These are phyloP conservation scores for Podospora appendiculata DNA, from an alignment of 495 filamentous ascomycete genomes.

Conservation along the genomic window DNA sequence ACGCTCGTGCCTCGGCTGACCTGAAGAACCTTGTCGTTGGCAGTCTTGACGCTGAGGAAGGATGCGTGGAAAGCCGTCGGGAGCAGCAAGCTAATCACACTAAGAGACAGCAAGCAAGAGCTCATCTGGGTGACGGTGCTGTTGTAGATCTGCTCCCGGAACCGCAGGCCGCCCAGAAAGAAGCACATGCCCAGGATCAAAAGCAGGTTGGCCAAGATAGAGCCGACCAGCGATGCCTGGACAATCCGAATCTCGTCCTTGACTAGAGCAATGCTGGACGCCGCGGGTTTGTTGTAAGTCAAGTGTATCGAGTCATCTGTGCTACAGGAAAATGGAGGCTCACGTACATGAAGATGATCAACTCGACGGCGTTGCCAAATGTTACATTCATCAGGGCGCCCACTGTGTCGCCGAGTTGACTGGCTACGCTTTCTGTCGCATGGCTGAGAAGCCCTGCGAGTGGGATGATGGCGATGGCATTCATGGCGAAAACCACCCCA, in stretches of 20 bases:
- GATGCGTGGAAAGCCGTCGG: conserved; percentile 81
- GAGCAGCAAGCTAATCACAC: conserved; percentile 64
- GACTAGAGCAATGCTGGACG: conserved; percentile 14
- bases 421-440: conserved; percentile 77
- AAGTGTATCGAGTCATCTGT: too few species aligned
- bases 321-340: background rate
- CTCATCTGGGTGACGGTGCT: conserved; percentile 91
- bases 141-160: conserved; percentile 88
- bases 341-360: conserved; percentile 62
- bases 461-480: conserved; percentile 76
- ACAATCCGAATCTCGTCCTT: conserved; percentile 80
- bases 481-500: conserved; percentile 44
- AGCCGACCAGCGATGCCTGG: conserved; percentile 81
- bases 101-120: conserved; percentile 77
- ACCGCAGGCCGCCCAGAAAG: conserved; percentile 73
- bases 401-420: conserved; percentile 68
- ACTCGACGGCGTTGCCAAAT: conserved; percentile 83
- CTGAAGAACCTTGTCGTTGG: conserved; percentile 61
- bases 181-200: conserved; percentile 89
- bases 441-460: conserved; percentile 71
- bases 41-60: conserved; percentile 49
- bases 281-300: background rate
- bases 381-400: conserved; percentile 80
- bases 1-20: conserved; percentile 85
- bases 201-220: conserved; percentile 77